A percentile compares a stretch with the other conserved stretches of the same genome.
These are phyloP conservation scores for Scytalidium lignicola DNA, from an alignment of 2,329 filamentous ascomycete genomes.

Conservation along the genomic window DNA sequence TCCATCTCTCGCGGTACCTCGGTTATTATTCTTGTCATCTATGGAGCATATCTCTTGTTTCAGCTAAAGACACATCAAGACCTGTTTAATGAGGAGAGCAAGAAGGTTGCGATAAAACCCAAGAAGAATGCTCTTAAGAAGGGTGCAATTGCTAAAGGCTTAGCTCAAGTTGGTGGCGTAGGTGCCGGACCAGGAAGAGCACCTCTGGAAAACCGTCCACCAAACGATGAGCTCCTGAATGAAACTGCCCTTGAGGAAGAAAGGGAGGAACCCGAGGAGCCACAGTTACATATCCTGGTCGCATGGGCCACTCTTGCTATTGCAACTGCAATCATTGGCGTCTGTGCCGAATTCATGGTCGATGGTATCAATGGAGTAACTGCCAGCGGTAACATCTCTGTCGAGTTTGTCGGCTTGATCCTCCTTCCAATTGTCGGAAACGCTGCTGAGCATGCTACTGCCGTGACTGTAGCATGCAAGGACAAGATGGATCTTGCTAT, in stretches of 20 bases:
- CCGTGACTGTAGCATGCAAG: slow-evolving; percentile 72
- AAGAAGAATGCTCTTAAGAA: slow-evolving; percentile 32
- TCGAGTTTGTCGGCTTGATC: slow-evolving; percentile 76
- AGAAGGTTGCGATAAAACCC: slow-evolving; percentile 65
- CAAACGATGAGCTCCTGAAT: slow-evolving; percentile 31
- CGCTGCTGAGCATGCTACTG: slow-evolving; percentile 76
- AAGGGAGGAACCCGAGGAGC: slow-evolving; percentile 69
- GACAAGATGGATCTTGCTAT: slow-evolving; percentile 75
- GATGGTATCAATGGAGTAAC: slow-evolving; percentile 70
- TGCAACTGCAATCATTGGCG: slow-evolving; percentile 67
- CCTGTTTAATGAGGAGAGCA: slow-evolving; percentile 74
- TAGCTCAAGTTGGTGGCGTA: slow-evolving; percentile 26
- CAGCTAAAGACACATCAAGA: slow-evolving; percentile 80
- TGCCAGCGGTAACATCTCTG: slow-evolving; percentile 64
- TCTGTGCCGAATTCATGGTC: slow-evolving; percentile 75
- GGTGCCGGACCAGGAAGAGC: slow-evolving; percentile 24
- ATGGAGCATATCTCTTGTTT: slow-evolving; percentile 80
- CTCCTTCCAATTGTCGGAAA: slow-evolving; percentile 79
- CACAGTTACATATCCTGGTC: slow-evolving; percentile 66
- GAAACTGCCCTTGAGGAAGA: slow-evolving; percentile 34
- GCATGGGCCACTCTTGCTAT: slow-evolving; percentile 65
- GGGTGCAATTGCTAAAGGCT: slow-evolving; percentile 24
- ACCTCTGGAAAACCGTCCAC: slow-evolving; percentile 13
- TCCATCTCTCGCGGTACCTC: slow-evolving; percentile 67
- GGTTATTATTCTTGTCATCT: slow-evolving; percentile 78